phyloP scores from a whole-genome alignment of 1,284 basidiomycete species.

The Naganishia cerealis region DNA sequence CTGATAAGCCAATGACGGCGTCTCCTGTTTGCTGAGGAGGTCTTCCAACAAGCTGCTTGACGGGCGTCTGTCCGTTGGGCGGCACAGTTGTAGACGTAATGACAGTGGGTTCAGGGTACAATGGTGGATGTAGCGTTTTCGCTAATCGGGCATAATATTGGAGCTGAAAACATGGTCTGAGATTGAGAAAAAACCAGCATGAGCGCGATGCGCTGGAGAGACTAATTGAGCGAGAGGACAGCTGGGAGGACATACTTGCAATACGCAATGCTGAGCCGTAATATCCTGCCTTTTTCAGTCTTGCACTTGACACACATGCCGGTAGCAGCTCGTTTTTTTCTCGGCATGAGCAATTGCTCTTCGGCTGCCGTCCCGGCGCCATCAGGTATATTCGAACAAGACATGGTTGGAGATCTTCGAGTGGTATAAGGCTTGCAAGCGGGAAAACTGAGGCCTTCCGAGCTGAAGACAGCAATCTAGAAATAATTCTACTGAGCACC shows the following conservation, averaged over 20 bases:
- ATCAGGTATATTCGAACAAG: constrained; percentile 45
- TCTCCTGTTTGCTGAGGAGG: constrained; percentile 39
- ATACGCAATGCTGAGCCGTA: constrained; percentile 44
- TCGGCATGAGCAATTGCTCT: constrained; percentile 44
- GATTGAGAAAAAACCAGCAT: background rate
- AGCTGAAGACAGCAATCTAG: background rate
- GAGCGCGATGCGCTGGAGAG: background rate
- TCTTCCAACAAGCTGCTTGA: constrained; percentile 33
- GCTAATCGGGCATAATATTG: constrained; percentile 37
- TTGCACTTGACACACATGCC: constrained; percentile 46
- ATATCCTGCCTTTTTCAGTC: constrained; percentile 40
- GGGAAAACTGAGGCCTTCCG: background rate
- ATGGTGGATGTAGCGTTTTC: constrained; percentile 41
- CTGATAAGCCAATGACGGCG: constrained; percentile 44
- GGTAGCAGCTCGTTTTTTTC: constrained; percentile 34
- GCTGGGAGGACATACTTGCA: constrained; percentile 42
- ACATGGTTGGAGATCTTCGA: constrained; percentile 39
- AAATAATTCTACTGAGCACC: background rate
- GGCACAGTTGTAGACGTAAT: constrained; percentile 11
- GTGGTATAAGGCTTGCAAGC: background rate
- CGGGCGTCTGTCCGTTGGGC: constrained; percentile 16
- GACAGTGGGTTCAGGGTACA: constrained; percentile 32
- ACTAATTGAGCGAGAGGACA: background rate
- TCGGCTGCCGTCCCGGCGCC: constrained; percentile 27
- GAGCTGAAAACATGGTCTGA: constrained; percentile 22